Evolutionary conservation across 106 monocot species (phyloP).

Genomic region (Agapanthus africanus): DNA sequence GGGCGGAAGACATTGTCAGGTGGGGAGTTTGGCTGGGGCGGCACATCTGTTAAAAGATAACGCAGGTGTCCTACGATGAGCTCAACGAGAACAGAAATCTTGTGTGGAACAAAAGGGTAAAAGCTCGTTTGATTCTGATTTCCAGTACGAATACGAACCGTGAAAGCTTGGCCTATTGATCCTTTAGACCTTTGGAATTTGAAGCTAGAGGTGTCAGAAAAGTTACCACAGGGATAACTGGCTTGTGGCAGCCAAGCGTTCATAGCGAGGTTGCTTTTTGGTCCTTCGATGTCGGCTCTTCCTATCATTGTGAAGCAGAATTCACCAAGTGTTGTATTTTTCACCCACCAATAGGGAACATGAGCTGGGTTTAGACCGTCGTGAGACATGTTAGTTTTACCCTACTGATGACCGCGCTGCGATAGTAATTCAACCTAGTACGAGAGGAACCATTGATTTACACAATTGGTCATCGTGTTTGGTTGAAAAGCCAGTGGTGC

Average conservation of each 20-base stretch:
- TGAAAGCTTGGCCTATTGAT: conserved; percentile 81
- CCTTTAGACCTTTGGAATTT: conserved; percentile 75
- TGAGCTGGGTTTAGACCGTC: conserved; percentile 27
- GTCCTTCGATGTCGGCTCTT: conserved; percentile 25
- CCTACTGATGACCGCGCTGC: conserved; percentile 19
- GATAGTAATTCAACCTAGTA: conserved; percentile 49
- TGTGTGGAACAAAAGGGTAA: conserved; percentile 85
- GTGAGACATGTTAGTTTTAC: conserved; percentile 24
- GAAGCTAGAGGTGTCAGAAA: conserved; percentile 84
- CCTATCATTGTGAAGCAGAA: conserved; percentile 30
- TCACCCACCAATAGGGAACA: conserved; percentile 31
- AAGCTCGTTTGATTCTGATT: conserved; percentile 90
- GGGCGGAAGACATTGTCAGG: conserved; percentile 62
- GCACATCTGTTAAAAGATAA: conserved; percentile 70
- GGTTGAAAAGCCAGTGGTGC: too few relatives aligned
- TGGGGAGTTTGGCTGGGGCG: conserved; percentile 64
- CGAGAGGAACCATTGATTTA: conserved; percentile 30
- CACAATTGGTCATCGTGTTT: too few relatives aligned
- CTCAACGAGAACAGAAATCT: conserved; percentile 86
- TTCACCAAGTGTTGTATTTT: conserved; percentile 27
- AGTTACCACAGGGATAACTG: conserved; percentile 54
- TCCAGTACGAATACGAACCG: conserved; percentile 78
- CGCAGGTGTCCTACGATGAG: conserved; percentile 77
- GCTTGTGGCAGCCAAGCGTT: conserved; percentile 43
- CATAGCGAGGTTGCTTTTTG: conserved; percentile 48